Conservation (phyloP, 1,284 basidiomycete genomes). For the Boletus nobilissimus region DNA sequence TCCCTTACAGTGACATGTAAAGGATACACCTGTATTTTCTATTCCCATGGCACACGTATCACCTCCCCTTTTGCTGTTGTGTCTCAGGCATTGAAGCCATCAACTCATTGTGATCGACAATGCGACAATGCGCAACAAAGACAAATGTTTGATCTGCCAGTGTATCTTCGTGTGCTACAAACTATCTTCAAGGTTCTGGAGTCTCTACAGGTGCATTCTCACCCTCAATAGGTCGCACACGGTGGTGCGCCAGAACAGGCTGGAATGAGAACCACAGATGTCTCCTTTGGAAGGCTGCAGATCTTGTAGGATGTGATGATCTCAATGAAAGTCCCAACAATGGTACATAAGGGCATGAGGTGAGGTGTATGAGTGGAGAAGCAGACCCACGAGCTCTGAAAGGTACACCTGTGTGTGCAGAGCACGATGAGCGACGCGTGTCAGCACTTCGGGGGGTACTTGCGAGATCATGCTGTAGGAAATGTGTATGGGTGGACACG, state of each 20-base stretch:
- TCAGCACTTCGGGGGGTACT: conserved; percentile 39
- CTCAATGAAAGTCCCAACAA: conserved; percentile 31
- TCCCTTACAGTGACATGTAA: neutral
- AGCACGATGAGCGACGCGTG: neutral
- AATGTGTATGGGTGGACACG: conserved; percentile 62
- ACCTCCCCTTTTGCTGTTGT: conserved; percentile 59
- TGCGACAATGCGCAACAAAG: conserved; percentile 67
- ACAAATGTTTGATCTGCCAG: conserved; percentile 67
- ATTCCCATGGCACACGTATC: conserved; percentile 72
- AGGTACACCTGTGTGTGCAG: conserved; percentile 70
- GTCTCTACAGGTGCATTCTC: neutral
- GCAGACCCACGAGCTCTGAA: conserved; percentile 74
- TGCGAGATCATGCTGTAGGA: conserved; percentile 80
- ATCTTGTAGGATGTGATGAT: conserved; percentile 80
- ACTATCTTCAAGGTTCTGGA: conserved; percentile 51
- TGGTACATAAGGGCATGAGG: conserved; percentile 58
- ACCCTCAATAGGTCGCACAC: neutral
- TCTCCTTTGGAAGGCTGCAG: conserved; percentile 80
- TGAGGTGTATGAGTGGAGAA: conserved; percentile 74
- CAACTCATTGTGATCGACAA: conserved; percentile 67
- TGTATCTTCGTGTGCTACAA: conserved; percentile 50
- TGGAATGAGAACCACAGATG: conserved; percentile 79
- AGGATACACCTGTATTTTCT: conserved; percentile 10
- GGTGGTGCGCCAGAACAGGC: conserved; percentile 61
- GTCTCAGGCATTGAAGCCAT: conserved; percentile 60